Evolutionary conservation across 108 stramenopile genomes (phyloP), one percentile per base, ranked within the genome.

Genomic region (Nitzschia sp.): DNA sequence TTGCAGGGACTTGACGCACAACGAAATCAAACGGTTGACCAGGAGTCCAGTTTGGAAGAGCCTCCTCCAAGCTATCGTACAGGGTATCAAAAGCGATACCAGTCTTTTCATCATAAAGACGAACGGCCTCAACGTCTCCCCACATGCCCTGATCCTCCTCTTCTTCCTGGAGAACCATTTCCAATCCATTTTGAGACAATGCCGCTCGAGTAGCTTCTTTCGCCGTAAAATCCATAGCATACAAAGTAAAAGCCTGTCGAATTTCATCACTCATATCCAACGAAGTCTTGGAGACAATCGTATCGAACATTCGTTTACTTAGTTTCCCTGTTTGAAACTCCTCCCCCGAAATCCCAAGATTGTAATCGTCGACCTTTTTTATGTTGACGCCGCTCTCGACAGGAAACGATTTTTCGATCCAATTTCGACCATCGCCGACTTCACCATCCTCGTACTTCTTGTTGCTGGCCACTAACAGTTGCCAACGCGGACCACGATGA

Each of bases 191-290:
- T 47, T 81, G 80, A 22, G 75, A 62, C 63, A 94, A 73, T n/a
- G 92, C 90, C 5, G 73, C 86, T 61, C 72, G 67, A n/a, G 83
- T 82, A 16, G 88, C 92, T 68, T 94, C 89, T 57, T 91, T 91
- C 30, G 92, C 92, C 30, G 82, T 83, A 44, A 84, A 81, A 69
- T 94, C 92, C 89, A 94, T 91, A 4, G 87, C 78, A 69, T 82
- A 89, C 8, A 89, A 25, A 25, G 53, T 63, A 50, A 84, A 89
- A 1, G 83, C 60, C 25, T 71, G 48, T 3, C 54, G 28, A 35
- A 90, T 68, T 32, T 88, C 88, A 27, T 73, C 64, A 11, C 69
- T 75, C 36, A 88, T 74, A 1, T 45, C 71, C 23, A 68, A 35
- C 11, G 46, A 54, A 4, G 58, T 63, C 22, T 58, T 54, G 26